Evolutionary conservation across 768 basidiomycete genomes (phyloP).

Genomic region (Leccinum broughii): DNA sequence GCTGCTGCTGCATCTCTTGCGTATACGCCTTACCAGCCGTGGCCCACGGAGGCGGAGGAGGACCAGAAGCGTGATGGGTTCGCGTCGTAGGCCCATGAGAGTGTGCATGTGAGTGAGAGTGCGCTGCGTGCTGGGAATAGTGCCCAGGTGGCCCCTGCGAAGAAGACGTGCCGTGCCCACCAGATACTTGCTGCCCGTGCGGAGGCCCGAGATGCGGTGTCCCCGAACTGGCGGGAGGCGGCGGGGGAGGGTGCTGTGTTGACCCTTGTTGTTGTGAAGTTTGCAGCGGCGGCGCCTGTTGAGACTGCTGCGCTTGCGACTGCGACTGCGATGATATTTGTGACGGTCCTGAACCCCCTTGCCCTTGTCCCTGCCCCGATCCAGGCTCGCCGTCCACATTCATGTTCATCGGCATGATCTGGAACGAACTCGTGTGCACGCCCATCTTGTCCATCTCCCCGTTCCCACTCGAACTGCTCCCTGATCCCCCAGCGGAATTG

Average conservation of each 20-base stretch:
- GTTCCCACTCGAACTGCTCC: conserved; percentile 4
- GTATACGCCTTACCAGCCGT: conserved; percentile 22
- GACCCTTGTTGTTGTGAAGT: conserved; percentile 10
- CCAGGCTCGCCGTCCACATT: conserved; percentile 20
- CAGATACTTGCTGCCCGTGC: conserved; percentile 2
- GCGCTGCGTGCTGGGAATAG: neutral
- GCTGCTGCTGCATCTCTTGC: conserved; percentile 30
- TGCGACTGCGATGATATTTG: conserved; percentile 1
- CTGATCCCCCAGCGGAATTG: conserved; percentile 21
- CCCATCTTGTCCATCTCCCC: conserved; percentile 32
- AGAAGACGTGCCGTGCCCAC: neutral
- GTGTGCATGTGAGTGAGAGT: neutral
- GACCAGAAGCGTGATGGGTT: conserved; percentile 16
- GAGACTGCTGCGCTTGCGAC: conserved; percentile 1
- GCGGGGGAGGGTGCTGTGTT: conserved; percentile 12
- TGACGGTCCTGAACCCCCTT: neutral
- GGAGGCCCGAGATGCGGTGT: conserved; percentile 16
- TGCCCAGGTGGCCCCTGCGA: neutral
- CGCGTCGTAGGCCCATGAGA: conserved; percentile 7
- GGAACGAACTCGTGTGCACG: conserved; percentile 63
- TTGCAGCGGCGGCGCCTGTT: conserved; percentile 5
- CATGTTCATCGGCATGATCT: conserved; percentile 38
- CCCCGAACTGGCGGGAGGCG: conserved; percentile 9
- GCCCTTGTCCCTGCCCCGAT: conserved; percentile 8
- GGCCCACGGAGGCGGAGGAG: conserved; percentile 27